Percentiles rank a stretch among this genome's conserved stretches.
Conservation (phyloP, 1,284 basidiomycete genomes). For the Athelia psychrophila region DNA sequence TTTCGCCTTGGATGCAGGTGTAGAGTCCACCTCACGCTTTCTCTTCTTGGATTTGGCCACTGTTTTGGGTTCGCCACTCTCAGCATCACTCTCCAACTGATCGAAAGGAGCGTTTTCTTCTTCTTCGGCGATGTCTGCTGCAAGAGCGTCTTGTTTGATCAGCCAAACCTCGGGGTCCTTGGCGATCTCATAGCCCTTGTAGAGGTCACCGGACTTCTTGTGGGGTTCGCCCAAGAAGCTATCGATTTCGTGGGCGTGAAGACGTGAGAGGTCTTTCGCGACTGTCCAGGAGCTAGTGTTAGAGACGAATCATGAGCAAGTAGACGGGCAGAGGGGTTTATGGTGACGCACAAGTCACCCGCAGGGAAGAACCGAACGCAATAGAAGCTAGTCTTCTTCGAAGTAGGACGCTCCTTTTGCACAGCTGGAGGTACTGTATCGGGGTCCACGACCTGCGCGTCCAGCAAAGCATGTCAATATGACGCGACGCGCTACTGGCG, state of each 20-base stretch:
- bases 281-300: slow-evolving; percentile 78
- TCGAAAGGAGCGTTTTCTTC: slow-evolving; percentile 70
- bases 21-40: slow-evolving; percentile 48
- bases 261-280: slow-evolving; percentile 77
- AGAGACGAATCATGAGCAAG: slow-evolving; percentile 10
- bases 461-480: slow-evolving; percentile 5
- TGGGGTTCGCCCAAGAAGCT: slow-evolving; percentile 73
- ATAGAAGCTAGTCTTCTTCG: slow-evolving; percentile 71
- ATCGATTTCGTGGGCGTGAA: slow-evolving; percentile 82
- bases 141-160: slow-evolving; percentile 3
- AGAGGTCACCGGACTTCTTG: slow-evolving; percentile 77
- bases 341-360: slow-evolving; percentile 82
- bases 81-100: slow-evolving; percentile 56
- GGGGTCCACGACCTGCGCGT: slow-evolving; percentile 71
- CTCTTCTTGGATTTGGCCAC: slow-evolving; percentile 56
- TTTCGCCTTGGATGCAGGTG: slow-evolving; percentile 38
- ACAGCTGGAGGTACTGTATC: slow-evolving; percentile 60
- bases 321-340: background rate
- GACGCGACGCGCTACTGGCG: slow-evolving; percentile 22
- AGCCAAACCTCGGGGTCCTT: slow-evolving; percentile 81
- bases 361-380: slow-evolving; percentile 88
- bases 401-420: slow-evolving; percentile 62
- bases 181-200: slow-evolving; percentile 81
- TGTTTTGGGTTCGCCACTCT: slow-evolving; percentile 49
- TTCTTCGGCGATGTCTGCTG: slow-evolving; percentile 36